These are phyloP conservation scores for Schizosaccharomyces cryophilus DNA, from an alignment of 805 yeast species.

Conservation along the genomic window DNA sequence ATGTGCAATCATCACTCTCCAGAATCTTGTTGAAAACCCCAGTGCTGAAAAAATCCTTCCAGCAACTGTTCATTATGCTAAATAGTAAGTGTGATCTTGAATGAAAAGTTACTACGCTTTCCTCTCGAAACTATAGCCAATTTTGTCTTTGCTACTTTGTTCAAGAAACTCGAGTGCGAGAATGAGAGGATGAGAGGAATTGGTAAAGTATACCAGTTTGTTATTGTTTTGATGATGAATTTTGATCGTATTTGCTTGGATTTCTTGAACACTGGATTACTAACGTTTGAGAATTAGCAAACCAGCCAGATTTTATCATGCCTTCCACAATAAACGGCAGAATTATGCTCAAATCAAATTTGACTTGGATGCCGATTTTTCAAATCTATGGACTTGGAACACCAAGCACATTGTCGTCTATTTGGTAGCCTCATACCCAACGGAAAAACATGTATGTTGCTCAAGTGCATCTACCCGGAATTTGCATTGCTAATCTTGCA, in stretches of 20 bases:
- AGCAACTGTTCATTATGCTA: neutral
- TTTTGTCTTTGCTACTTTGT: no score
- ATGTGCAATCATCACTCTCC: neutral
- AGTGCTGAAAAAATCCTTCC: neutral
- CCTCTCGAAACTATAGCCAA: no score
- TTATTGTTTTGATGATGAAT: no score
- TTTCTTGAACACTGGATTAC: no score
- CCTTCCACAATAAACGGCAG: conserved; percentile 18
- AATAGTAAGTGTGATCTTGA: neutral
- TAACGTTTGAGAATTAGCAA: neutral
- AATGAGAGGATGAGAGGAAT: no score
- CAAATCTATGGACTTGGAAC: conserved; percentile 80
- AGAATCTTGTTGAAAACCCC: neutral
- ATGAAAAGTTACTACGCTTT: no score
- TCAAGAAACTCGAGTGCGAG: no score
- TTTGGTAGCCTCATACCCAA: conserved; percentile 65
- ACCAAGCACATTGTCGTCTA: conserved; percentile 90
- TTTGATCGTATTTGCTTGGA: no score
- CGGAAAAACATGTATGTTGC: conserved; percentile 11
- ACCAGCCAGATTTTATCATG: neutral
- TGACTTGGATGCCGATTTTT: conserved; percentile 47
- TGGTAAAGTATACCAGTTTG: no score
- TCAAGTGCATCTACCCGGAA: neutral
- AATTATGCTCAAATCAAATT: conserved; percentile 45
- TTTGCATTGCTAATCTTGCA: neutral